These are phyloP conservation scores for Lunularia cruciata DNA, from an alignment of 225 moss, liverwort and hornwort genomes.

Conservation along the genomic window DNA sequence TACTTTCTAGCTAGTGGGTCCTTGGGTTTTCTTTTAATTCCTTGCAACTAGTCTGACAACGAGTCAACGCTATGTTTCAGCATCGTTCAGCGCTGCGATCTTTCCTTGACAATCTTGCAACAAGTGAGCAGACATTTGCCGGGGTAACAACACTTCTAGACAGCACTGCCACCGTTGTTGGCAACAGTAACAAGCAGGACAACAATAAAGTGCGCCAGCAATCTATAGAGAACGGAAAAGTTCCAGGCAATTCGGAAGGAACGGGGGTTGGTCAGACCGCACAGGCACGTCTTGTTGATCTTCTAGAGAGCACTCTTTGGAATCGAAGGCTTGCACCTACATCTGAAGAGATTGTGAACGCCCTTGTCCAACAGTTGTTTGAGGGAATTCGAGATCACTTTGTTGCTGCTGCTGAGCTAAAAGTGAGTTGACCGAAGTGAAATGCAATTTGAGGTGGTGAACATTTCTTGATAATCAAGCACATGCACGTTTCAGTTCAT, in stretches of 20 bases:
- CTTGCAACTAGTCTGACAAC: background rate
- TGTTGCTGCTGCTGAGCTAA: slow-evolving; percentile 88
- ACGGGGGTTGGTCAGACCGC: slow-evolving; percentile 64
- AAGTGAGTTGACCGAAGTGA: slow-evolving; percentile 54
- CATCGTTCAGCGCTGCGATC: slow-evolving; percentile 85
- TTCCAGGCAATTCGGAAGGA: slow-evolving; percentile 37
- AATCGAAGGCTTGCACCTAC: slow-evolving; percentile 90
- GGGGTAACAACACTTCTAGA: slow-evolving; percentile 48
- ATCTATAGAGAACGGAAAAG: slow-evolving; percentile 33
- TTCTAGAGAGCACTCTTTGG: slow-evolving; percentile 95
- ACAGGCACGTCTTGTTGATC: slow-evolving; percentile 87
- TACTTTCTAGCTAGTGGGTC: too few species aligned
- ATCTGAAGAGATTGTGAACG: slow-evolving; percentile 99
- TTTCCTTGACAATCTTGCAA: slow-evolving; percentile 76
- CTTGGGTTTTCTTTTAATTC: too few species aligned
- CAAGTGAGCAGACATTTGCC: slow-evolving; percentile 65
- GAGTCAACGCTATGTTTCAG: slow-evolving; percentile 39
- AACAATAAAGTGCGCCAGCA: slow-evolving; percentile 79
- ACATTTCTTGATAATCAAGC: too few species aligned
- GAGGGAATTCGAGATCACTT: slow-evolving; percentile 96
- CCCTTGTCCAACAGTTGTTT: slow-evolving; percentile 85
- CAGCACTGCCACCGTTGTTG: slow-evolving; percentile 45
- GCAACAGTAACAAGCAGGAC: slow-evolving; percentile 96
- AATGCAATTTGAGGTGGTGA: too few species aligned
- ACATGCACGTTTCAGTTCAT: too few species aligned